Evolutionary conservation across 768 basidiomycete species (phyloP), one percentile per base, ranked within the genome.

Genomic region (Asterophora parasitica): DNA sequence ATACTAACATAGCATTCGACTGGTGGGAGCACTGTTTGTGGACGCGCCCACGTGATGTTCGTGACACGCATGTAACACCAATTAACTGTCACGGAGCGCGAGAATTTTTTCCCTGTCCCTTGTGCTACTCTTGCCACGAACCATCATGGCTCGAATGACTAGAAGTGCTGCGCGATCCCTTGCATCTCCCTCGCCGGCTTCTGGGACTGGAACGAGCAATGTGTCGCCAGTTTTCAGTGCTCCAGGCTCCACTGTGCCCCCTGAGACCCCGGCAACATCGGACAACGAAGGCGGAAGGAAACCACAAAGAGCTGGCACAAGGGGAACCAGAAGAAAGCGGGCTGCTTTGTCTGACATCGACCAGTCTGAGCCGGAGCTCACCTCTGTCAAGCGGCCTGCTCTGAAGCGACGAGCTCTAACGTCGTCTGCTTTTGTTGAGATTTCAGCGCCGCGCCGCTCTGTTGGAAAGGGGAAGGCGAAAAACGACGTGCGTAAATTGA

Each of bases 231-330:
- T 75, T 19, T 73, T 81, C 54, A 82, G 77, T 54, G 65, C 70
- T 27, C 61, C 64, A 43, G 64, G 65, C 17, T 79, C 81, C 27
- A 65, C 67, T 34, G 65, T 64, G 27, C 58, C 50, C 33, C 61
- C 72, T 58, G 74, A 73, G 56, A 81, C 81, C 42, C 81, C 82
- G 56, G 65, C 65, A 34, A 81, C 79, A 26, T 83, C 81, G 50
- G 74, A 77, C 37, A 53, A 59, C 50, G 54, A 65, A 54, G 49
- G 60, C 28, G 42, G 44, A 44, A 46, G 55, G 53, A 58, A 41
- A 16, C 36, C 44, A 37, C 47, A 59, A 51, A 56, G 41, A 42
- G 42, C 37, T 11, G 61, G 56, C 44, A 44, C 32, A 36, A 54
- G 28, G 23, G 38, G 26, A 23, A 38, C 7, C 16, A 46, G 34